These are phyloP conservation scores for Penicillium sp. DNA, from an alignment of 2,329 filamentous ascomycete species.

Conservation along the genomic window DNA sequence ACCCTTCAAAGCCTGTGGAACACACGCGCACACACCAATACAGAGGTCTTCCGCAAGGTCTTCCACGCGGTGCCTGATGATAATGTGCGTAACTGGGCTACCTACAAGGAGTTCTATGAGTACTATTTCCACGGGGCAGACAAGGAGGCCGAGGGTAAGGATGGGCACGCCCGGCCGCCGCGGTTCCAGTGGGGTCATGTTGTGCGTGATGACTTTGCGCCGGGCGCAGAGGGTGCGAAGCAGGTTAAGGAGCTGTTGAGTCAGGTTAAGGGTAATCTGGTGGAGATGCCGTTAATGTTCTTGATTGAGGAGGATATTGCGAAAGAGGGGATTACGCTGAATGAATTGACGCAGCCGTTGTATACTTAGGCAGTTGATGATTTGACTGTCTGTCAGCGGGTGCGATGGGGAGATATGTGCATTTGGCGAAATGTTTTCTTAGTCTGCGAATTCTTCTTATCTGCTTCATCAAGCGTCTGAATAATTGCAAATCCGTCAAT, in stretches of 20 bases:
- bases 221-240: slow-evolving; percentile 64
- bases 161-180: slow-evolving; percentile 43
- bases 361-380: slow-evolving; percentile 57
- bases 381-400: not conserved
- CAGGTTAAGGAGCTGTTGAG: slow-evolving; percentile 71
- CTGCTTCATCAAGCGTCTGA: not conserved
- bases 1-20: slow-evolving; percentile 61
- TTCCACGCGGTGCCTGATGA: slow-evolving; percentile 66
- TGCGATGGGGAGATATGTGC: not conserved
- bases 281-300: slow-evolving; percentile 92
- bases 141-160: slow-evolving; percentile 47
- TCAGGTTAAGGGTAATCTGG: slow-evolving; percentile 67
- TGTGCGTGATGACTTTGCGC: slow-evolving; percentile 71
- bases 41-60: slow-evolving; percentile 60
- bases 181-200: slow-evolving; percentile 85
- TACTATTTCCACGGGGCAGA: slow-evolving; percentile 56
- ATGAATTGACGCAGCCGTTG: slow-evolving; percentile 69
- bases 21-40: slow-evolving; percentile 59
- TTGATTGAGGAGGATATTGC: slow-evolving; percentile 84
- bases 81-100: slow-evolving; percentile 58
- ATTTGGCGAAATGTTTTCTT: not conserved
- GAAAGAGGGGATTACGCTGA: slow-evolving; percentile 73
- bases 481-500: not conserved
- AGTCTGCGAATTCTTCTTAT: not conserved
- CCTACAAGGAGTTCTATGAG: slow-evolving; percentile 65